phyloP scores from a whole-genome alignment of 225 moss, liverwort and hornwort species.

The Antitrichia curtipendula region DNA sequence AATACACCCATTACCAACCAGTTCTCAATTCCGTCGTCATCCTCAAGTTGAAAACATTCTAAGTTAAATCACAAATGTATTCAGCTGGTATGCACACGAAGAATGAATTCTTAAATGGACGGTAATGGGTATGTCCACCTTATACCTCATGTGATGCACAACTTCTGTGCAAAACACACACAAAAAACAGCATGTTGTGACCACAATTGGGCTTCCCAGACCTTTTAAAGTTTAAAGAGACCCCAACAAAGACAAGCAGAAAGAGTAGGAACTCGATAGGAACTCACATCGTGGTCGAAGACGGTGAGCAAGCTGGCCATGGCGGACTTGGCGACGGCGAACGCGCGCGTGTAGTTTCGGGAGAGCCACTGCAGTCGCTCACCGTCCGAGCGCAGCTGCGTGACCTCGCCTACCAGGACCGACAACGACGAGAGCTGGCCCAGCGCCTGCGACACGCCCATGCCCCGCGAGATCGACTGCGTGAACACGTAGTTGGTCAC shows the following conservation, averaged over 20 bases:
- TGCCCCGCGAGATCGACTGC: slow-evolving; percentile 6
- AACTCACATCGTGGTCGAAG: slow-evolving; percentile 26
- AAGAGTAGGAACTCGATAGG: not conserved
- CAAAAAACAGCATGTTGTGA: not conserved
- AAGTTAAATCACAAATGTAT: not conserved
- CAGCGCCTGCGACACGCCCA: slow-evolving; percentile 19
- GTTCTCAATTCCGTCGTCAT: accelerated
- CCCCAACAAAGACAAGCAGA: not conserved
- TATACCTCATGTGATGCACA: not conserved
- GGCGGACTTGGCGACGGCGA: slow-evolving; percentile 7
- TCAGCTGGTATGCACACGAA: not conserved
- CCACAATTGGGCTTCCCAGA: not conserved
- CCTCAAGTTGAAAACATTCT: not conserved
- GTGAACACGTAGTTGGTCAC: slow-evolving; percentile 22
- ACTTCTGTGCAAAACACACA: not conserved
- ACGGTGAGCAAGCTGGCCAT: slow-evolving; percentile 22
- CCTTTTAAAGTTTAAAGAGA: not conserved
- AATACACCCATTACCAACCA: not conserved
- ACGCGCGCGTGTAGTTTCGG: slow-evolving; percentile 16
- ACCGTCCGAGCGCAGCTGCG: slow-evolving; percentile 7
- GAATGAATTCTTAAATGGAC: not conserved
- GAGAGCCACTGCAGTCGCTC: slow-evolving; percentile 32
- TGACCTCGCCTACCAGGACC: slow-evolving; percentile 12
- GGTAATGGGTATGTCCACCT: not conserved
- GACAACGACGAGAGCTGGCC: slow-evolving; percentile 10